These are phyloP conservation scores for Leishmania gerbilli DNA, from an alignment of 208 protist species.

Conservation along the genomic window DNA sequence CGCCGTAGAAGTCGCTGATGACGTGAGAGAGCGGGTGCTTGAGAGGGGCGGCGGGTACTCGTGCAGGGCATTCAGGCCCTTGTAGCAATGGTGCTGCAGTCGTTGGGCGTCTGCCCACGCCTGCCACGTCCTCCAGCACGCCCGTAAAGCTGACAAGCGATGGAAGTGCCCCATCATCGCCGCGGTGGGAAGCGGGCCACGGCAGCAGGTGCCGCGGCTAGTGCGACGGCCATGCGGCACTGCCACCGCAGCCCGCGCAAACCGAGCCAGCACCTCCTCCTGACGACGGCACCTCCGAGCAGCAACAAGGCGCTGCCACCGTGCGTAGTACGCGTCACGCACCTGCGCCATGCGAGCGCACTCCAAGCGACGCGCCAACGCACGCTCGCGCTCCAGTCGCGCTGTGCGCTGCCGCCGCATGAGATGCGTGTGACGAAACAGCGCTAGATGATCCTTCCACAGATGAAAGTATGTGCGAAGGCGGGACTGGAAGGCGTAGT, in stretches of 20 bases:
- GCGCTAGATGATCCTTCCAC: constrained; percentile 49
- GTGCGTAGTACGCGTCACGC: constrained; percentile 28
- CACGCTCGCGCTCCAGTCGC: constrained; percentile 32
- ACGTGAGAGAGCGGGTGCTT: constrained; percentile 1
- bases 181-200: constrained; percentile 27
- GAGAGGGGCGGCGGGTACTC: neutral
- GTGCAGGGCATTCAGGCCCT: neutral
- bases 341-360: neutral
- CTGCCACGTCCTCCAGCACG: constrained; percentile 34
- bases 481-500: constrained; percentile 34
- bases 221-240: neutral
- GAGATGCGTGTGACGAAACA: constrained; percentile 55
- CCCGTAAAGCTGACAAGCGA: constrained; percentile 3
- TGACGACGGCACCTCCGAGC: constrained; percentile 5
- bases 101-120: constrained; percentile 13
- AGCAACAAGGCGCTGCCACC: constrained; percentile 29
- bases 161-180: constrained; percentile 43
- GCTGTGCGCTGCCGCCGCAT: constrained; percentile 49
- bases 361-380: constrained; percentile 15
- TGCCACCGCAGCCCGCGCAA: constrained; percentile 13
- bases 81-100: neutral
- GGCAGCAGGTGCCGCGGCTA: too few species aligned
- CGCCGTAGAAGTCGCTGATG: neutral
- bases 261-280: constrained; percentile 15
- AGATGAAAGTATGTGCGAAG: constrained; percentile 40